Conservation (phyloP, 495 filamentous ascomycete species). For the Penicillium maclennaniae region DNA sequence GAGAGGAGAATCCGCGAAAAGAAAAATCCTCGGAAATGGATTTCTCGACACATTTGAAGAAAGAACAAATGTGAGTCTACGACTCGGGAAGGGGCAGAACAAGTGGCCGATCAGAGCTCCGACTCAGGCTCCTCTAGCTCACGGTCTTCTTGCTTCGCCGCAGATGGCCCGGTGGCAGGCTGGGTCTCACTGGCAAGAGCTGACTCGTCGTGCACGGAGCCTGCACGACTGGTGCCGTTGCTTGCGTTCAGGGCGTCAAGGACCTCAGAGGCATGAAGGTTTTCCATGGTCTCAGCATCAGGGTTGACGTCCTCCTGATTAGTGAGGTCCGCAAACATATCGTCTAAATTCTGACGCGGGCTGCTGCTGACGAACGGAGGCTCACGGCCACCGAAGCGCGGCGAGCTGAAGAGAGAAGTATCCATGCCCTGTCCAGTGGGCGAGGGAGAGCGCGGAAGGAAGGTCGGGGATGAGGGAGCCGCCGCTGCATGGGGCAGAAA, state of each 20-base stretch:
- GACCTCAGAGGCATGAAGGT: constrained; percentile 45
- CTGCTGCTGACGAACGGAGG: constrained; percentile 35
- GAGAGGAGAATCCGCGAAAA: constrained; percentile 2
- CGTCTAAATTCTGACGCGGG: constrained; percentile 42
- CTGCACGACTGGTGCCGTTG: constrained; percentile 31
- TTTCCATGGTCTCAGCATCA: constrained; percentile 41
- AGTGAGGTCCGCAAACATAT: constrained; percentile 47
- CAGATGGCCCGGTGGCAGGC: not conserved
- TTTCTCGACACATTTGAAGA: not conserved
- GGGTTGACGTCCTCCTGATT: constrained; percentile 44
- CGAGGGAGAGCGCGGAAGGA: constrained; percentile 39
- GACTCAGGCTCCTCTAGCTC: constrained; percentile 2
- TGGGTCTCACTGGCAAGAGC: constrained; percentile 3
- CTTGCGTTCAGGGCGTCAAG: constrained; percentile 43
- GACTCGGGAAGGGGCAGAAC: constrained; percentile 3
- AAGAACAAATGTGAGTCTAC: not conserved
- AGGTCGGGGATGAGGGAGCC: constrained; percentile 35
- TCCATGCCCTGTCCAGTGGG: constrained; percentile 32
- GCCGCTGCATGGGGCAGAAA: constrained; percentile 39
- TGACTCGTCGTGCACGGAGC: constrained; percentile 17
- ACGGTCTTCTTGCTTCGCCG: not conserved
- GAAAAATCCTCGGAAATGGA: constrained; percentile 7
- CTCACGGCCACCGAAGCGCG: constrained; percentile 34
- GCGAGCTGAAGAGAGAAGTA: constrained; percentile 40
- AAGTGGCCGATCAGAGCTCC: constrained; percentile 14